Percentiles rank a stretch among this genome's conserved stretches.
These are phyloP conservation scores for Chaetothyriales sp. DNA, from an alignment of 2,329 filamentous ascomycete genomes.

Conservation along the genomic window DNA sequence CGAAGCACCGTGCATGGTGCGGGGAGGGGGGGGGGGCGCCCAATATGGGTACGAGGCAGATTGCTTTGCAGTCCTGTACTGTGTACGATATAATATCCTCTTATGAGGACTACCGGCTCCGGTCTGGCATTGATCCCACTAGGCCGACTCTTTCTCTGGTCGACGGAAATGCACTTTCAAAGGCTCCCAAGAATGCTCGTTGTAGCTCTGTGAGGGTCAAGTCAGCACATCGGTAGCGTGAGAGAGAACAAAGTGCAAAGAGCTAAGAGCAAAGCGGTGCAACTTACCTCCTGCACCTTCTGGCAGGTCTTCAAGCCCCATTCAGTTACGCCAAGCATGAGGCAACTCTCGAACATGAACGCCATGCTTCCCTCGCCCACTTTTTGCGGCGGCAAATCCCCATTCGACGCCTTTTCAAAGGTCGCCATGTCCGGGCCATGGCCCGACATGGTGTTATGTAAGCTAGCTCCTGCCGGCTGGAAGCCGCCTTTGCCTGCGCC, in stretches of 20 bases:
- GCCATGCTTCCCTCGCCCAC: slow-evolving; percentile 46
- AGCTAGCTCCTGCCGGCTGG: slow-evolving; percentile 43
- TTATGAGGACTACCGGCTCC: too few relatives aligned
- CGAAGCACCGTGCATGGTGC: not conserved
- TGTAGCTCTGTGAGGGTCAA: slow-evolving; percentile 40
- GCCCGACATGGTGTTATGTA: slow-evolving; percentile 59
- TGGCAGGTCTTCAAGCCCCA: slow-evolving; percentile 56
- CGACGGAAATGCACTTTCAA: slow-evolving; percentile 48
- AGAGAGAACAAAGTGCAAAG: too few relatives aligned
- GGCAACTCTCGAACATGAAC: slow-evolving; percentile 49
- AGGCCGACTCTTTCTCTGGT: slow-evolving; percentile 26
- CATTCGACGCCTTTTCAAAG: slow-evolving; percentile 40
- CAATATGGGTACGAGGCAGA: too few relatives aligned
- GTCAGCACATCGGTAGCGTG: slow-evolving; percentile 2
- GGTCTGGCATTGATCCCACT: not conserved
- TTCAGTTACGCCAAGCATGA: slow-evolving; percentile 58
- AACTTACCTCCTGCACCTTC: slow-evolving; percentile 45
- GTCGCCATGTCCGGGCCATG: slow-evolving; percentile 45
- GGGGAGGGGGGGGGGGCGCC: too few relatives aligned
- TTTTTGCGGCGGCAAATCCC: slow-evolving; percentile 39
- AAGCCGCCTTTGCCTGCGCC: slow-evolving; percentile 39
- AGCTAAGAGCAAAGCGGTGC: too few relatives aligned
- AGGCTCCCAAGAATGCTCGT: slow-evolving; percentile 64
- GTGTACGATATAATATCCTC: too few relatives aligned
- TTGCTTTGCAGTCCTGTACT: too few relatives aligned